phyloP scores from a whole-genome alignment of 1,284 basidiomycete genomes.

The Earliella scabrosa region DNA sequence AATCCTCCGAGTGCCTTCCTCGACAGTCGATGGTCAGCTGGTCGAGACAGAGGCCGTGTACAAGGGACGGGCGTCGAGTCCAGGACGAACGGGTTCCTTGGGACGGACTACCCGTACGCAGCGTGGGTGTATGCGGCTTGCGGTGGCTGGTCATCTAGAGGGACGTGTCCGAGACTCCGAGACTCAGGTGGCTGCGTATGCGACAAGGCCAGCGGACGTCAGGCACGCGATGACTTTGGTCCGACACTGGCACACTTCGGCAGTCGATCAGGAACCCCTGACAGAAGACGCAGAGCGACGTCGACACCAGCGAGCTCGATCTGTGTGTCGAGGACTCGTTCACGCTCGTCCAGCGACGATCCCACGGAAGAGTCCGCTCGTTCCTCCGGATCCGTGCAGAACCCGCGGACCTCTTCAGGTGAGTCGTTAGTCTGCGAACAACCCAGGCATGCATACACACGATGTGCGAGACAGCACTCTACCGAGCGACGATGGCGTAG shows the following conservation, averaged over 20 bases:
- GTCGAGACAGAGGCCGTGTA: conserved; percentile 59
- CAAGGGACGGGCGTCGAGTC: conserved; percentile 41
- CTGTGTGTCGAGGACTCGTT: neutral
- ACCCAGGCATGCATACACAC: too few relatives aligned
- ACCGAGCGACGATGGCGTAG: too few relatives aligned
- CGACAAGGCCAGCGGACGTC: conserved; percentile 46
- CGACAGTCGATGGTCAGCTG: conserved; percentile 58
- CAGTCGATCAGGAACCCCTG: conserved; percentile 58
- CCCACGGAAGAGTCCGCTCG: too few relatives aligned
- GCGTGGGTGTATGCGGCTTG: conserved; percentile 60
- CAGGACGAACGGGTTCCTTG: conserved; percentile 62
- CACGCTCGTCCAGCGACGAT: neutral
- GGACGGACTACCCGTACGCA: conserved; percentile 68
- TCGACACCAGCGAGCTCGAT: neutral
- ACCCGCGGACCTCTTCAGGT: too few relatives aligned
- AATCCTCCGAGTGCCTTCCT: conserved; percentile 61
- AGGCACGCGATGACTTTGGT: conserved; percentile 63
- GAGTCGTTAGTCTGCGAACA: too few relatives aligned
- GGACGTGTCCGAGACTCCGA: conserved; percentile 53
- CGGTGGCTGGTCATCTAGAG: conserved; percentile 70
- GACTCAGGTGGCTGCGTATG: conserved; percentile 39
- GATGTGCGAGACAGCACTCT: too few relatives aligned
- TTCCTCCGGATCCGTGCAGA: too few relatives aligned
- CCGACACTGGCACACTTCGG: conserved; percentile 46
- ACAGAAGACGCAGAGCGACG: neutral